These are phyloP conservation scores for Trypanosoma melophagium DNA, from an alignment of 208 protist genomes.

Conservation along the genomic window DNA sequence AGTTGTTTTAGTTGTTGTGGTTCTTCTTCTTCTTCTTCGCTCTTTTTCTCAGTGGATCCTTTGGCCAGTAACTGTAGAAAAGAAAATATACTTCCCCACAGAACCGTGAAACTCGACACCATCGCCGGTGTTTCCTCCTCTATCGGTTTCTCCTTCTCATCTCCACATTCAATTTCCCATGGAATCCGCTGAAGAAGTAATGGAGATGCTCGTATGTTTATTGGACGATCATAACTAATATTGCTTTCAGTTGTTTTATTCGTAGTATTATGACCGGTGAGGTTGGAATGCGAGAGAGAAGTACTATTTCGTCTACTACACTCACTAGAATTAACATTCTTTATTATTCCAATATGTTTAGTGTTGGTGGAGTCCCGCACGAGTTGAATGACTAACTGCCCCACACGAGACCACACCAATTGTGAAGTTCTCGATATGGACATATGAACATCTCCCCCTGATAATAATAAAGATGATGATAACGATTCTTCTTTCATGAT, in stretches of 20 bases:
- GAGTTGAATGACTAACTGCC: conserved; percentile 6
- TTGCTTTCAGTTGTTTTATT: neutral
- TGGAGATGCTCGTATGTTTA: neutral
- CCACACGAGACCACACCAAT: conserved; percentile 17
- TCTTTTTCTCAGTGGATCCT: neutral
- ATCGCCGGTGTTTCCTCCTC: neutral
- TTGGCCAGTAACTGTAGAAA: conserved; percentile 7
- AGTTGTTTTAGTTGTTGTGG: neutral
- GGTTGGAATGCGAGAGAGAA: too few species aligned
- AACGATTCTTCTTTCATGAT: conserved; percentile 7
- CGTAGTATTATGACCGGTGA: too few species aligned
- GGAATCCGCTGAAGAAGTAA: conserved; percentile 15
- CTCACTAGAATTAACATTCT: too few species aligned
- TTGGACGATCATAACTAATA: neutral
- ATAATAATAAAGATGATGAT: neutral
- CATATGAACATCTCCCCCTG: too few species aligned
- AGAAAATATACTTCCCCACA: conserved; percentile 12
- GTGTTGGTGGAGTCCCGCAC: conserved; percentile 4
- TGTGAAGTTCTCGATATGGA: neutral
- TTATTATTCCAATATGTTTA: too few species aligned
- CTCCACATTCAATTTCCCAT: neutral
- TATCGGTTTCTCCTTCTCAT: neutral
- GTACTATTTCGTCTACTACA: too few species aligned
- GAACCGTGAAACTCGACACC: conserved; percentile 20
- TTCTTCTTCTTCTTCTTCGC: neutral